Percentiles rank a stretch among this genome's conserved stretches.
These are phyloP conservation scores for Tulasnella calospora DNA, from an alignment of 768 basidiomycete genomes.

Conservation along the genomic window DNA sequence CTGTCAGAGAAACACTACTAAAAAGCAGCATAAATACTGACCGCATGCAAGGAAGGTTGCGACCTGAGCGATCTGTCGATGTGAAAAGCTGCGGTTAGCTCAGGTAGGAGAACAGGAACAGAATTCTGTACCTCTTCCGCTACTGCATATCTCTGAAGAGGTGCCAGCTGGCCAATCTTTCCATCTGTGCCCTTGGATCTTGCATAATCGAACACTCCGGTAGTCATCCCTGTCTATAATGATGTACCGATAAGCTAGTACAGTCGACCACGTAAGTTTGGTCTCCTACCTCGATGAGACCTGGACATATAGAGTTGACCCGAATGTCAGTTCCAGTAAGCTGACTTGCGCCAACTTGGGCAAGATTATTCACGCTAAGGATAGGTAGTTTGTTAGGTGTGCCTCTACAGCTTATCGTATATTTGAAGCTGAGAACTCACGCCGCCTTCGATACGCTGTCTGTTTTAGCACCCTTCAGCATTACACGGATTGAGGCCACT, in stretches of 20 bases:
- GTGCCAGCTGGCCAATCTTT: conserved; percentile 82
- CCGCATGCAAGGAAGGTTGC: conserved; percentile 86
- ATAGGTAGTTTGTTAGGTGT: background rate
- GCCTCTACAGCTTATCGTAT: no score
- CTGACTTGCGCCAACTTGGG: conserved; percentile 74
- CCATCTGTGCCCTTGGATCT: conserved; percentile 61
- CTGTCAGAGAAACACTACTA: background rate
- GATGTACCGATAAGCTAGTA: background rate
- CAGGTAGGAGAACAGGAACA: no score
- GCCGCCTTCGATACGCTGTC: conserved; percentile 93
- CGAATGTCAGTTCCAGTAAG: conserved; percentile 78
- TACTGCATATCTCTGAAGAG: conserved; percentile 73
- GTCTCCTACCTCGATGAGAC: conserved; percentile 61
- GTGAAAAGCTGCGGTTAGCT: background rate
- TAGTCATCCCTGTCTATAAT: conserved; percentile 75
- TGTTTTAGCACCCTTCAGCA: conserved; percentile 33
- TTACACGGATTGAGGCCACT: no score
- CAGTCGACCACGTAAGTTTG: background rate
- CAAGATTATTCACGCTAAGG: conserved; percentile 77
- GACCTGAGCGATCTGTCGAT: conserved; percentile 65
- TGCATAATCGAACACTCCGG: conserved; percentile 68
- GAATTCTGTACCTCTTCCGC: conserved; percentile 47
- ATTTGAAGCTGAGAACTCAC: conserved; percentile 45
- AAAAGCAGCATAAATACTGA: conserved; percentile 32
- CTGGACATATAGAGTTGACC: conserved; percentile 86